phyloP scores from a whole-genome alignment of 2,329 filamentous ascomycete species.

The Beauveria pseudobassiana region DNA sequence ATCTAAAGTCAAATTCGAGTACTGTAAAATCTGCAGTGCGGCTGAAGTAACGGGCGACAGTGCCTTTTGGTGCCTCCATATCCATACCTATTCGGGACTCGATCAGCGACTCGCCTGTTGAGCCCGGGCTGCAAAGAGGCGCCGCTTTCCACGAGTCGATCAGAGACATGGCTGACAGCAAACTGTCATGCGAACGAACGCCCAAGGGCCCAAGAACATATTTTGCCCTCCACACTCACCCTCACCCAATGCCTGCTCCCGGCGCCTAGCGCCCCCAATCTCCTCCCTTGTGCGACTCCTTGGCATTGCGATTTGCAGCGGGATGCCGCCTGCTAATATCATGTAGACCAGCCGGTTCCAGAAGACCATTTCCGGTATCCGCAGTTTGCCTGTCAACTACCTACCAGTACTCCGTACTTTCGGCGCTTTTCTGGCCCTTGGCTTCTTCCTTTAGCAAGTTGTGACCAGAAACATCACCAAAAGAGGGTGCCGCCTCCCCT shows the following conservation, averaged over 20 bases:
- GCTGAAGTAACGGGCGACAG: background rate
- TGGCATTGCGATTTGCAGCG: constrained; percentile 3
- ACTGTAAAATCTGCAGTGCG: background rate
- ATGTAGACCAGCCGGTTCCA: background rate
- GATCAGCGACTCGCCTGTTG: no score
- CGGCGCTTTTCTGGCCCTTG: no score
- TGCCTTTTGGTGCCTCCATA: no score
- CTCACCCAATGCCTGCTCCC: background rate
- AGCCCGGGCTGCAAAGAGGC: background rate
- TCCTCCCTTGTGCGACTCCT: constrained; percentile 4
- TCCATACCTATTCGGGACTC: no score
- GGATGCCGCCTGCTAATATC: background rate
- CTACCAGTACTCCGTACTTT: no score
- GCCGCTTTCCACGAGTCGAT: constrained; percentile 4
- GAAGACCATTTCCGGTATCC: background rate
- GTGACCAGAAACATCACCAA: no score
- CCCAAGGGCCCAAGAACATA: background rate
- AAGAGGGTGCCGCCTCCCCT: no score
- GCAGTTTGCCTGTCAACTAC: background rate
- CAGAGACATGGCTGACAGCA: constrained; percentile 14
- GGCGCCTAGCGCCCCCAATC: constrained; percentile 5
- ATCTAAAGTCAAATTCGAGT: background rate
- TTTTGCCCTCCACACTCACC: background rate
- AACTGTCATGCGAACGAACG: constrained; percentile 4
- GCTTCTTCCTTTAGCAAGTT: no score